Evolutionary conservation across 225 moss, liverwort and hornwort genomes (phyloP).

Genomic region (Marchantia polymorpha): DNA sequence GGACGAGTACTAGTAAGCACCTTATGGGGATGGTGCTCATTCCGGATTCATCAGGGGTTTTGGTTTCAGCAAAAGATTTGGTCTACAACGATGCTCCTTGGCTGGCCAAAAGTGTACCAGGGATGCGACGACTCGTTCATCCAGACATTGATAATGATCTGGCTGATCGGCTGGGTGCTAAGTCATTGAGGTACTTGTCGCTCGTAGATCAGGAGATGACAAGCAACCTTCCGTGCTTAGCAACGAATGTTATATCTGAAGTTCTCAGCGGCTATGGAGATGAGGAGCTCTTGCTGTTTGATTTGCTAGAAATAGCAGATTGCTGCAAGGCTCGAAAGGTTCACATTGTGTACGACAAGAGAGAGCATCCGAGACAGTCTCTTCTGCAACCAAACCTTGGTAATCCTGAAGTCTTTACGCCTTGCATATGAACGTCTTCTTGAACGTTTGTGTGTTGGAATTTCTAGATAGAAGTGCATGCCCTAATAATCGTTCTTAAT

Average conservation of each 20-base stretch:
- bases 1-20: slow-evolving; percentile 38
- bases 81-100: slow-evolving; percentile 88
- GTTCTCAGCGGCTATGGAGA: slow-evolving; percentile 53
- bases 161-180: slow-evolving; percentile 75
- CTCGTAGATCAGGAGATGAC: slow-evolving; percentile 95
- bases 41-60: slow-evolving; percentile 63
- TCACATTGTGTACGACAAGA: slow-evolving; percentile 76
- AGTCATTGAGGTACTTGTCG: slow-evolving; percentile 80
- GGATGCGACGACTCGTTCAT: slow-evolving; percentile 74
- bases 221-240: slow-evolving; percentile 74
- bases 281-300: slow-evolving; percentile 59
- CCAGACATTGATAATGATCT: slow-evolving; percentile 70
- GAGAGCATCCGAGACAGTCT: slow-evolving; percentile 80
- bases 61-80: slow-evolving; percentile 65
- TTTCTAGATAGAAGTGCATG: not conserved
- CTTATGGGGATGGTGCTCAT: slow-evolving; percentile 55
- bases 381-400: slow-evolving; percentile 88
- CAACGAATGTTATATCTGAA: slow-evolving; percentile 57
- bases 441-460: not conserved
- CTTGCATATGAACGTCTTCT: not conserved
- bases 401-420: slow-evolving; percentile 5
- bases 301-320: slow-evolving; percentile 78
- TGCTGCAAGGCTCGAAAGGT: slow-evolving; percentile 76
- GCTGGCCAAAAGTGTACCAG: slow-evolving; percentile 76
- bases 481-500: not conserved